Evolutionary conservation across 495 filamentous ascomycete genomes (phyloP), one percentile per base, ranked within the genome.

Genomic region (Penicillium cosmopolitanum): DNA sequence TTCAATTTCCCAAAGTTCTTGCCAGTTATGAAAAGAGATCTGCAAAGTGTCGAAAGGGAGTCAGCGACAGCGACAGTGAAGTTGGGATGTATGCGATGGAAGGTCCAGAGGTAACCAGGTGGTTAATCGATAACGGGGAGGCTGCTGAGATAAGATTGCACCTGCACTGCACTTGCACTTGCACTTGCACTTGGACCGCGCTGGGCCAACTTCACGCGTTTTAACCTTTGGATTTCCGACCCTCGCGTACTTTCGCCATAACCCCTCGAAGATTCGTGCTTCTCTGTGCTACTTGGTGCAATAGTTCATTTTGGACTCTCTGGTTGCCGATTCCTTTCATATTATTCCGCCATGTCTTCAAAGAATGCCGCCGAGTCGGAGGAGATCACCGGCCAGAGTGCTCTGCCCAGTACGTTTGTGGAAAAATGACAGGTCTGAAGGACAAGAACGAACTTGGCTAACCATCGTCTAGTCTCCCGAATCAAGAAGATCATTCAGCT

Each of bases 401-500:
- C 88, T 57, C 84, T 98, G 8, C 96, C 95, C 33, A 80, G 95
- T 98, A 78, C 78, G 91, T 79, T 52, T 46, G 51, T 31, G 38
- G 23, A 31, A 18, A 25, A 40, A n/a, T 5, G 36, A 50, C 15
- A 38, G 18, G 11, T 9, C 10, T 35, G 43, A 12, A 18, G 31
- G 43, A 25, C 42, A 15, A 18, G 12, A n/a, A 47, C 16, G 12
- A 8, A 34, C 23, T 23, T 46, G 18, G 46, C 68, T 68, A 55
- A 70, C 43, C 16, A 1, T 1, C 8, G 4, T 48, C 44, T 28
- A 96, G 95, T 97, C 25, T 89, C 94, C 13, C 84, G 94, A 56
- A 89, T 98, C 50, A 97, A 96, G 72, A 95, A 93, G 75, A 97
- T 98, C 65, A 90, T 99, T 51, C 82, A 84, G 15, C 80, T 91